These are phyloP conservation scores for Lodderomyces jiufengensis DNA, from an alignment of 1,139 yeast species.

Conservation along the genomic window DNA sequence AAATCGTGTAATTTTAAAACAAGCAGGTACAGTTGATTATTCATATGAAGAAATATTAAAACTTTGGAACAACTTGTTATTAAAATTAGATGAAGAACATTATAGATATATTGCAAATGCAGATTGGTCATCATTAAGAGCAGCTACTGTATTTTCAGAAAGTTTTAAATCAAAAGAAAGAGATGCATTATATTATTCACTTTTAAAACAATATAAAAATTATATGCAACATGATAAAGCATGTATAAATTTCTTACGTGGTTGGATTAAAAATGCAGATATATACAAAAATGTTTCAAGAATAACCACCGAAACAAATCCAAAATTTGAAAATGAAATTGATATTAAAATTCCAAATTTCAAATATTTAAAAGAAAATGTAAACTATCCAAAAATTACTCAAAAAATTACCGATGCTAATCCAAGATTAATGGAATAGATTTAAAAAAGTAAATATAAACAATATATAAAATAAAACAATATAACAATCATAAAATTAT, in stretches of 20 bases:
- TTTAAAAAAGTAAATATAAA: too few relatives aligned
- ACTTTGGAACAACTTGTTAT: slow-evolving; percentile 60
- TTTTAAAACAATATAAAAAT: slow-evolving; percentile 50
- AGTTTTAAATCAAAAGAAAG: slow-evolving; percentile 34
- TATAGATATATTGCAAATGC: slow-evolving; percentile 70
- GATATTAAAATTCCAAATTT: slow-evolving; percentile 27
- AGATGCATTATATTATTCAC: slow-evolving; percentile 53
- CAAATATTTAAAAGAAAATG: slow-evolving; percentile 25
- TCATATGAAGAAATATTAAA: slow-evolving; percentile 52
- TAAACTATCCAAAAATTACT: slow-evolving; percentile 26
- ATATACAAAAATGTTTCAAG: slow-evolving; percentile 20
- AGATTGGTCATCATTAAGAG: slow-evolving; percentile 85
- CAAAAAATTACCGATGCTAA: slow-evolving; percentile 15
- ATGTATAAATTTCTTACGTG: slow-evolving; percentile 29
- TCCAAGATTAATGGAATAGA: slow-evolving; percentile 10
- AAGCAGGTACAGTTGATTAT: slow-evolving; percentile 63
- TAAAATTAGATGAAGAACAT: slow-evolving; percentile 50
- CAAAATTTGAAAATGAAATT: slow-evolving; percentile 18
- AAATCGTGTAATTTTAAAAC: slow-evolving; percentile 71
- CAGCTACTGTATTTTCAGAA: slow-evolving; percentile 60
- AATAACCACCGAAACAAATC: slow-evolving; percentile 19
- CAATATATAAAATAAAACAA: too few relatives aligned
- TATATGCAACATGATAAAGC: slow-evolving; percentile 40
- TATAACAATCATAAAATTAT: too few relatives aligned
- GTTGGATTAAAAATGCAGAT: slow-evolving; percentile 30